Evolutionary conservation across 768 basidiomycete genomes (phyloP).

Genomic region (Candolleomyces efflorescens): DNA sequence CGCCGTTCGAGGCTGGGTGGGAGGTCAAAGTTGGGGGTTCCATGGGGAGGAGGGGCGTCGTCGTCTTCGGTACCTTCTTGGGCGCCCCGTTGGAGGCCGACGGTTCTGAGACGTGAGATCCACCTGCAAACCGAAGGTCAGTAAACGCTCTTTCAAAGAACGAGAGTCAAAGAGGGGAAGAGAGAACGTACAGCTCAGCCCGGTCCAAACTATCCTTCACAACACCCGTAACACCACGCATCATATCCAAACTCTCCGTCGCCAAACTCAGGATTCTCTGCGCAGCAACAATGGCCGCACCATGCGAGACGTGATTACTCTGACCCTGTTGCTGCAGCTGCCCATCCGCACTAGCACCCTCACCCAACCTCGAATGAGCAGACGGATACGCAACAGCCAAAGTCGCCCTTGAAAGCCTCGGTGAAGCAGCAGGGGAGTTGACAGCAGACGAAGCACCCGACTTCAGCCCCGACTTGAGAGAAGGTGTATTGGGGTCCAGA

Average conservation of each 20-base stretch:
- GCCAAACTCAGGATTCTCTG: slow-evolving; percentile 80
- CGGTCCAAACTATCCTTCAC: slow-evolving; percentile 84
- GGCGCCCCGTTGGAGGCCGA: slow-evolving; percentile 63
- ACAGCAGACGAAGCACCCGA: slow-evolving; percentile 24
- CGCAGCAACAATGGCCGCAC: slow-evolving; percentile 68
- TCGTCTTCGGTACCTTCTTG: slow-evolving; percentile 17
- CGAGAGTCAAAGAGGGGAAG: slow-evolving; percentile 4
- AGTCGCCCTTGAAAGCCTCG: slow-evolving; percentile 9
- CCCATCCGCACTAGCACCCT: not conserved
- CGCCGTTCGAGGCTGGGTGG: not conserved
- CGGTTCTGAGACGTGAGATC: slow-evolving; percentile 75
- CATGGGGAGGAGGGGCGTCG: slow-evolving; percentile 1
- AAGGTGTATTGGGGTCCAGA: too few relatives aligned
- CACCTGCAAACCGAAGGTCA: slow-evolving; percentile 43
- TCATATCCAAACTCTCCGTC: slow-evolving; percentile 91
- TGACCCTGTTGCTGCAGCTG: slow-evolving; percentile 3
- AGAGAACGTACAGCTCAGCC: slow-evolving; percentile 68
- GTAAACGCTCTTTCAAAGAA: slow-evolving; percentile 2
- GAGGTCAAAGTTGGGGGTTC: not conserved
- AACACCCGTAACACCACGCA: slow-evolving; percentile 82
- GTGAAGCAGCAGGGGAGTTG: slow-evolving; percentile 9
- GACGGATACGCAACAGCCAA: slow-evolving; percentile 1
- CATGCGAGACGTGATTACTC: slow-evolving; percentile 29
- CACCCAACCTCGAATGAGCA: not conserved
- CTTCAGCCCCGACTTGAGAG: slow-evolving; percentile 3